Conservation (phyloP, 2,329 filamentous ascomycete species). For the Tolypocladium pustulatum region DNA sequence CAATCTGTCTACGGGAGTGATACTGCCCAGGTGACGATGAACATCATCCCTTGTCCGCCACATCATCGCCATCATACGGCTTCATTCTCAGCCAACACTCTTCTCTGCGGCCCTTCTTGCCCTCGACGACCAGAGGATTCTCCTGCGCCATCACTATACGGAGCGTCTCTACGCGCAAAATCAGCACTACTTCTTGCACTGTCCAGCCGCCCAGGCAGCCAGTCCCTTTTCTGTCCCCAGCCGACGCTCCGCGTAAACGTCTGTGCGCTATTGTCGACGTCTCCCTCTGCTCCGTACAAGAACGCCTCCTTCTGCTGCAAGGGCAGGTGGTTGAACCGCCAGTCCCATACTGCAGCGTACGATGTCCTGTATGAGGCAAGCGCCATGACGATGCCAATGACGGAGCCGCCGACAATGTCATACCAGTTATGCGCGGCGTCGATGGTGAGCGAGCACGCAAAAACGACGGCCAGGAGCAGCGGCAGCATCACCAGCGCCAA, state of each 20-base stretch:
- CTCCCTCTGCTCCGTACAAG: slow-evolving; percentile 6
- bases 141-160: not conserved
- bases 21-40: not conserved
- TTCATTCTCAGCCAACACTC: not conserved
- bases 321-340: slow-evolving; percentile 57
- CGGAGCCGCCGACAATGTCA: slow-evolving; percentile 52
- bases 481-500: slow-evolving; percentile 47
- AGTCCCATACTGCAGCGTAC: slow-evolving; percentile 61
- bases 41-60: not conserved
- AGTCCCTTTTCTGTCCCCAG: slow-evolving; percentile 14
- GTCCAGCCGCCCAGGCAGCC: not conserved
- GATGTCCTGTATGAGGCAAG: slow-evolving; percentile 54
- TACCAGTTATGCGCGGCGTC: slow-evolving; percentile 62
- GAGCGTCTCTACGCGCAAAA: not conserved
- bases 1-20: not conserved
- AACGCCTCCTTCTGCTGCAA: slow-evolving; percentile 26
- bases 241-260: slow-evolving; percentile 14
- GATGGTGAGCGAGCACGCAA: slow-evolving; percentile 52
- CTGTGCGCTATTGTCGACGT: slow-evolving; percentile 8
- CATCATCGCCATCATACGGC: not conserved
- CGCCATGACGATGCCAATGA: slow-evolving; percentile 53
- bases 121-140: not conserved
- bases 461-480: slow-evolving; percentile 47
- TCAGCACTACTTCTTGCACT: not conserved
- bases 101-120: not conserved